These are phyloP conservation scores for Nicotiana rustica DNA, from an alignment of 305 asterid species.

Conservation along the genomic window DNA sequence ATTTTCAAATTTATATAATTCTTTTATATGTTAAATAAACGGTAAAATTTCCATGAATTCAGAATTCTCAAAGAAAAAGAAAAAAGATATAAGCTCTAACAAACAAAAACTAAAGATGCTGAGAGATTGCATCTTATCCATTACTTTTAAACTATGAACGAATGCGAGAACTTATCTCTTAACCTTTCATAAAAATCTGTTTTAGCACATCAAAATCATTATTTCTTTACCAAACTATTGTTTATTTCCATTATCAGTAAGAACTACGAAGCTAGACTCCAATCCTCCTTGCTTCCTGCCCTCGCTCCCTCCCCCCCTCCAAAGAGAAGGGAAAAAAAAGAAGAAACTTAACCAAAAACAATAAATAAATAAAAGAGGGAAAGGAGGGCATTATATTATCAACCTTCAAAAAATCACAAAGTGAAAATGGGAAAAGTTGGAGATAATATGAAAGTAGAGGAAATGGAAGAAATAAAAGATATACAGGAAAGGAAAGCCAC, in stretches of 20 bases:
- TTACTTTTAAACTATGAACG: slow-evolving; percentile 19
- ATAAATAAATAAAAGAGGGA: background rate
- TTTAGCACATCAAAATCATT: background rate
- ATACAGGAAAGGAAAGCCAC: slow-evolving; percentile 30
- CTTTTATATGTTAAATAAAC: no score
- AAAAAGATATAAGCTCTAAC: background rate
- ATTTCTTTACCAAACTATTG: slow-evolving; percentile 17
- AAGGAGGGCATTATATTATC: slow-evolving; percentile 33
- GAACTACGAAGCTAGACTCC: background rate
- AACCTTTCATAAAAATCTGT: slow-evolving; percentile 6
- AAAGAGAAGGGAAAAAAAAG: background rate
- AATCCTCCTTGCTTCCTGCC: slow-evolving; percentile 21
- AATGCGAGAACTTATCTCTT: slow-evolving; percentile 21
- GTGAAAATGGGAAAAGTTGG: slow-evolving; percentile 24
- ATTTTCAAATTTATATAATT: no score
- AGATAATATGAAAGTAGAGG: slow-evolving; percentile 30
- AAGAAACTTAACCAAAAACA: background rate
- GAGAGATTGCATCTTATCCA: slow-evolving; percentile 28
- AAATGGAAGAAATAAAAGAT: slow-evolving; percentile 31
- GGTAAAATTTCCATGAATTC: no score
- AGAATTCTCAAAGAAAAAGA: background rate
- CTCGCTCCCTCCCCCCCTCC: slow-evolving; percentile 21
- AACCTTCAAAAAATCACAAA: background rate
- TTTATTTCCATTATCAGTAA: slow-evolving; percentile 1
- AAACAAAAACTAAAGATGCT: background rate